Evolutionary conservation across 306 rosid genomes (phyloP).

Genomic region (Corylus avellana): DNA sequence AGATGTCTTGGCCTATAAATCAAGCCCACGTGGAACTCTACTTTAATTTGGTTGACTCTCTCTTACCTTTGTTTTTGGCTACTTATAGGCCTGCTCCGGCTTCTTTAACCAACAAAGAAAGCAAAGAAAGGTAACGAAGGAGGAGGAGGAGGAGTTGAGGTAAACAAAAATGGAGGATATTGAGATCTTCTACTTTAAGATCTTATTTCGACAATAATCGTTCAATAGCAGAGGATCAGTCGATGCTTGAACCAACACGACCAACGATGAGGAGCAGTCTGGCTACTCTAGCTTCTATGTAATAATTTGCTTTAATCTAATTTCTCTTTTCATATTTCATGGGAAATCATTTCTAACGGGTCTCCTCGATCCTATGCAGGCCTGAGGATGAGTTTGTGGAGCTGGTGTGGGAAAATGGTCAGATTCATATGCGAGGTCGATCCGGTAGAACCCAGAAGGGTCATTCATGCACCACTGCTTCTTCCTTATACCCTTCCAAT

Average conservation of each 20-base stretch:
- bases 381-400: constrained; percentile 36
- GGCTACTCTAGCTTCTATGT: background rate
- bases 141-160: too few species aligned
- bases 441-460: constrained; percentile 14
- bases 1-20: background rate
- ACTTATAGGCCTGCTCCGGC: background rate
- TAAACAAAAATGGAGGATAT: too few species aligned
- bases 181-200: too few species aligned
- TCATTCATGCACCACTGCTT: background rate
- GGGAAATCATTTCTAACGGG: background rate
- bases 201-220: too few species aligned
- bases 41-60: too few species aligned
- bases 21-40: too few species aligned
- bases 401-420: constrained; percentile 44
- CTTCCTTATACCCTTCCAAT: constrained; percentile 21
- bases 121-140: background rate
- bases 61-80: background rate
- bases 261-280: background rate
- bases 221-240: background rate
- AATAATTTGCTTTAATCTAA: background rate
- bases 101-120: background rate
- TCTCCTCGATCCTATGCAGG: constrained; percentile 27
- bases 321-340: background rate
- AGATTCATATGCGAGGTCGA: constrained; percentile 29
- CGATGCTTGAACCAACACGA: too few species aligned